Conservation (phyloP, 2,329 filamentous ascomycete species). For the Penicillium oxalicum region DNA sequence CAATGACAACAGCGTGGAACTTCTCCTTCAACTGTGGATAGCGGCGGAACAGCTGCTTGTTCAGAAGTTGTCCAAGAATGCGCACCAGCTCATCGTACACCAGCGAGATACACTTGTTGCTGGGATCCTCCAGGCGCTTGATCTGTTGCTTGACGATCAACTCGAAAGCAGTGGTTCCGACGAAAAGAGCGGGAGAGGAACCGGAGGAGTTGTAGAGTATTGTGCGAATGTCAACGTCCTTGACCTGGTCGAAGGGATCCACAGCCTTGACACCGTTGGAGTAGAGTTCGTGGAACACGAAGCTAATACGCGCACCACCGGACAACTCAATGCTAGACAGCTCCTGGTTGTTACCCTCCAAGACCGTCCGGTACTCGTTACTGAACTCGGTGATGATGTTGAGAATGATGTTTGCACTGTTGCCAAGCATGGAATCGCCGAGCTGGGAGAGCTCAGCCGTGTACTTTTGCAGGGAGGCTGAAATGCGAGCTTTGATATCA, state of each 20-base stretch:
- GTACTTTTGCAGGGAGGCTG: constrained; percentile 92
- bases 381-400: constrained; percentile 99
- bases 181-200: constrained; percentile 91
- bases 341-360: constrained; percentile 96
- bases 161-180: constrained; percentile 97
- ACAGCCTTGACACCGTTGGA: constrained; percentile 96
- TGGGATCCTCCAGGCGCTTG: constrained; percentile 90
- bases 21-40: constrained; percentile 97
- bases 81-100: constrained; percentile 97
- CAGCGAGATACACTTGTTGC: constrained; percentile 91
- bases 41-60: constrained; percentile 82
- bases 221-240: constrained; percentile 94
- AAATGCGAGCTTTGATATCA: constrained; percentile 95
- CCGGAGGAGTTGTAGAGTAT: constrained; percentile 99
- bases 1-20: constrained; percentile 84
- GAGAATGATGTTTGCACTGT: constrained; percentile 91
- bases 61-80: constrained; percentile 82
- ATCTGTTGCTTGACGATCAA: constrained; percentile 98
- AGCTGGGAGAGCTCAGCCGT: constrained; percentile 70
- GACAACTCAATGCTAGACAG: constrained; percentile 91
- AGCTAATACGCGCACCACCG: constrained; percentile 95
- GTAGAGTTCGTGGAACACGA: constrained; percentile 98
- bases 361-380: constrained; percentile 91
- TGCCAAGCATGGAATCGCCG: constrained; percentile 90
- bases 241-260: constrained; percentile 94